These are phyloP conservation scores for Coemansia biformis DNA, from an alignment of 192 early-diverging fungal species.

Conservation along the genomic window DNA sequence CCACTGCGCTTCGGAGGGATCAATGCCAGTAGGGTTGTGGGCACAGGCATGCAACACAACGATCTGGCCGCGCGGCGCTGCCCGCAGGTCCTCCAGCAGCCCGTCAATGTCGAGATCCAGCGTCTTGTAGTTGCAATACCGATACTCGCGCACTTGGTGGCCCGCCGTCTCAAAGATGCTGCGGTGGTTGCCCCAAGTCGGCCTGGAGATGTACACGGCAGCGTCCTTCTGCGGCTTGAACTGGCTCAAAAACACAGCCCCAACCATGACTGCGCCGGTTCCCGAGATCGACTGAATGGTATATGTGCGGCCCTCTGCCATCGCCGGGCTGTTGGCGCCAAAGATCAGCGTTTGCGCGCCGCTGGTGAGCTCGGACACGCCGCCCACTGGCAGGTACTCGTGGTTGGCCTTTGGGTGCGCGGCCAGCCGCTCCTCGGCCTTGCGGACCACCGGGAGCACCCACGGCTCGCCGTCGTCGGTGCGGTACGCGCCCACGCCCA, in stretches of 20 bases:
- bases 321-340: slow-evolving; percentile 66
- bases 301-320: slow-evolving; percentile 64
- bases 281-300: slow-evolving; percentile 91
- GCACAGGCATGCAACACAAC: slow-evolving; percentile 93
- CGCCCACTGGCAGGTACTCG: slow-evolving; percentile 91
- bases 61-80: slow-evolving; percentile 75
- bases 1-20: slow-evolving; percentile 94
- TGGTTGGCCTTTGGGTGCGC: slow-evolving; percentile 72
- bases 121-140: slow-evolving; percentile 80
- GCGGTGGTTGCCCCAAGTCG: slow-evolving; percentile 98
- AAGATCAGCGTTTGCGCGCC: slow-evolving; percentile 82
- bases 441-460: slow-evolving; percentile 88
- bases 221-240: slow-evolving; percentile 60
- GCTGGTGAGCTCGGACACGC: slow-evolving; percentile 68
- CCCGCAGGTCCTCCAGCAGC: slow-evolving; percentile 61
- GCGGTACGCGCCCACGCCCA: slow-evolving; percentile 95
- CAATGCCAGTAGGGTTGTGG: slow-evolving; percentile 99
- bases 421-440: slow-evolving; percentile 75
- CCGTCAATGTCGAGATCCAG: slow-evolving; percentile 76
- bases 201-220: slow-evolving; percentile 83
- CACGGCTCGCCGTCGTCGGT: slow-evolving; percentile 90
- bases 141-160: slow-evolving; percentile 77
- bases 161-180: slow-evolving; percentile 84
- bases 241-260: slow-evolving; percentile 72
- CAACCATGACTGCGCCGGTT: slow-evolving; percentile 85